phyloP scores from a whole-genome alignment of 2,329 filamentous ascomycete species.

The Clathrospora elynae region DNA sequence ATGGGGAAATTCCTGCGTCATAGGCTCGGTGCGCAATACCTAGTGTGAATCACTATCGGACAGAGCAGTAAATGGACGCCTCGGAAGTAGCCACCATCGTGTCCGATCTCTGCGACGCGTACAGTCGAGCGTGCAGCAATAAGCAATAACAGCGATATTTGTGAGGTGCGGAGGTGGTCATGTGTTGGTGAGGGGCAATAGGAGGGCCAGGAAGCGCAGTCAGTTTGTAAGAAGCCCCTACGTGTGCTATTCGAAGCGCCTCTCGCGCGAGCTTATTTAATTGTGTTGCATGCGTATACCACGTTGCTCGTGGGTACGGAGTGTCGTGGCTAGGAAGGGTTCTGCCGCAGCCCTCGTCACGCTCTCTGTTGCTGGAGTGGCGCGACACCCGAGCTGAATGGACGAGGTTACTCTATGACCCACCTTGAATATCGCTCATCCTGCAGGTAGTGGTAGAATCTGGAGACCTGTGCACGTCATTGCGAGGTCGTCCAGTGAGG shows the following conservation, averaged over 20 bases:
- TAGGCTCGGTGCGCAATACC: slow-evolving; percentile 1
- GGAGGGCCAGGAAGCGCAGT: slow-evolving; percentile 3
- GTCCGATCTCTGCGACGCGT: slow-evolving; percentile 6
- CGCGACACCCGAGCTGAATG: too few species aligned
- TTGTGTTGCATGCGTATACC: slow-evolving; percentile 20
- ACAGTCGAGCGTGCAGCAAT: slow-evolving; percentile 8
- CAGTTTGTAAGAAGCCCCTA: slow-evolving; percentile 12
- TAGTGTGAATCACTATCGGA: slow-evolving; percentile 3
- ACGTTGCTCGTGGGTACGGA: slow-evolving; percentile 20
- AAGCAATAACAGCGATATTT: slow-evolving; percentile 9
- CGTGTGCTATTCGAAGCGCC: slow-evolving; percentile 18
- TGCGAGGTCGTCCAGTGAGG: slow-evolving; percentile 8
- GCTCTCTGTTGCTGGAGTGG: too few species aligned
- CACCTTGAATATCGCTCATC: slow-evolving; percentile 6
- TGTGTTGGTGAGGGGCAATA: slow-evolving; percentile 35
- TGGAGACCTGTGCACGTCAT: slow-evolving; percentile 27
- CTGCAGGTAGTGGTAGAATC: slow-evolving; percentile 23
- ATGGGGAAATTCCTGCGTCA: slow-evolving; percentile 4
- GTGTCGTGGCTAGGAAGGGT: slow-evolving; percentile 16
- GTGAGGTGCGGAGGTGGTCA: slow-evolving; percentile 21
- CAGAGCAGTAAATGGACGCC: background rate
- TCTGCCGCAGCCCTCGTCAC: slow-evolving; percentile 6
- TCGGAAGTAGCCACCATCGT: slow-evolving; percentile 1
- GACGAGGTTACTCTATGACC: slow-evolving; percentile 4
- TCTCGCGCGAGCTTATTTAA: slow-evolving; percentile 33